Percentiles rank a stretch among this genome's conserved stretches.
Evolutionary conservation across 306 rosid genomes (phyloP).

Genomic region (Ormosia emarginata): DNA sequence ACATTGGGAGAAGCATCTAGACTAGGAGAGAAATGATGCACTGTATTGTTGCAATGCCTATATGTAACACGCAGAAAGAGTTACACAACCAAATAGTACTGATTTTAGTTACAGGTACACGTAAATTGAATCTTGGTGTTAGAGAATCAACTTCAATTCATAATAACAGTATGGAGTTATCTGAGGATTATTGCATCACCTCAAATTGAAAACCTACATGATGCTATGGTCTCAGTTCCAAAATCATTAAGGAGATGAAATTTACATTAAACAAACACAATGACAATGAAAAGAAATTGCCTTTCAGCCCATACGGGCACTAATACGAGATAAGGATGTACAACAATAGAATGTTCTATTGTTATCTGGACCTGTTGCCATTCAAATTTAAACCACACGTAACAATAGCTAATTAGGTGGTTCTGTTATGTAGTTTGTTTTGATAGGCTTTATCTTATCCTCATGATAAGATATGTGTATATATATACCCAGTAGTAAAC

Average conservation of each 20-base stretch:
- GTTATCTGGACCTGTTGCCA: too few relatives aligned
- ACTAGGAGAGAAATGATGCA: neutral
- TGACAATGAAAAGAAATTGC: neutral
- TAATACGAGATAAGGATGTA: too few relatives aligned
- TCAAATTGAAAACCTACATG: neutral
- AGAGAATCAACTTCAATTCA: neutral
- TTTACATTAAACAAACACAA: conserved; percentile 19
- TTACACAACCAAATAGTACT: neutral
- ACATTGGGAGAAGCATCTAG: neutral
- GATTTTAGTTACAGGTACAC: neutral
- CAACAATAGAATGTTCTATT: too few relatives aligned
- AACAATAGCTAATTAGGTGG: too few relatives aligned
- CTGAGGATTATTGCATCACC: conserved; percentile 11
- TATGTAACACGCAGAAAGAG: neutral
- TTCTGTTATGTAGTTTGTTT: too few relatives aligned
- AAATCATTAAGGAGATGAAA: neutral
- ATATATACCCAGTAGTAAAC: too few relatives aligned
- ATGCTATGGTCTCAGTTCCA: neutral
- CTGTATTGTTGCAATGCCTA: neutral
- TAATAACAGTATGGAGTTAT: neutral
- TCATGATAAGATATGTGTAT: too few relatives aligned
- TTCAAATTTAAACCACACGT: too few relatives aligned
- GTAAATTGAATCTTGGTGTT: neutral
- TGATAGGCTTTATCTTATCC: too few relatives aligned
- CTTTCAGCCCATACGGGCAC: neutral